Evolutionary conservation across 495 filamentous ascomycete species (phyloP).

Genomic region (Daldinia caldariorum): DNA sequence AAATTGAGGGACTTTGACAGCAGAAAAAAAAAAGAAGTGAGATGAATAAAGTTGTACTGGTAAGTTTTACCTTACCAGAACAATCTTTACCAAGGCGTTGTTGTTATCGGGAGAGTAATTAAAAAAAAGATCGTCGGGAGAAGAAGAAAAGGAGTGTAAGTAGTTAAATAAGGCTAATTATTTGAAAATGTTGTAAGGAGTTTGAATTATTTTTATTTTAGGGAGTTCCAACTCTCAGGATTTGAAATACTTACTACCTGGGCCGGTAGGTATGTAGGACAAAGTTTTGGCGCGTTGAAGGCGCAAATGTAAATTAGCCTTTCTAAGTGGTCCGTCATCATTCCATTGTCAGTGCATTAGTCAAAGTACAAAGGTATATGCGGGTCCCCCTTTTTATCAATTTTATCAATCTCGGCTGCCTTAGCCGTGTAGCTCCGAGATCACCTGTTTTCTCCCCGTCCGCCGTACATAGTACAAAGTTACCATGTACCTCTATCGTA

Average conservation of each 20-base stretch:
- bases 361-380: neutral
- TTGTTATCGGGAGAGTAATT: neutral
- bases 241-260: too few relatives aligned
- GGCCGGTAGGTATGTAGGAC: too few relatives aligned
- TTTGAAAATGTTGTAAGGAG: conserved; percentile 15
- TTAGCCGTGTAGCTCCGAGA: conserved; percentile 38
- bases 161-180: conserved; percentile 22
- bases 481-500: conserved; percentile 26
- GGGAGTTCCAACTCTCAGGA: conserved; percentile 6
- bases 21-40: neutral
- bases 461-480: neutral
- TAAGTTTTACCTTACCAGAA: conserved; percentile 5
- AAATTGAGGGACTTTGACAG: neutral
- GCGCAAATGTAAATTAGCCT: conserved; percentile 6
- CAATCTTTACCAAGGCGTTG: neutral
- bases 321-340: conserved; percentile 31
- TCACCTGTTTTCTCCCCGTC: conserved; percentile 35
- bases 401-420: conserved; percentile 42
- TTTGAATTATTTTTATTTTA: conserved; percentile 22
- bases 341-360: conserved; percentile 37
- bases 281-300: conserved; percentile 34
- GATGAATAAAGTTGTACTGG: conserved; percentile 3
- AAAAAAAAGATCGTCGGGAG: conserved; percentile 41
- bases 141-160: conserved; percentile 34
- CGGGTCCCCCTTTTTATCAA: conserved; percentile 43